These are phyloP conservation scores for Acer negundo DNA, from an alignment of 345 rosid species.

Conservation along the genomic window DNA sequence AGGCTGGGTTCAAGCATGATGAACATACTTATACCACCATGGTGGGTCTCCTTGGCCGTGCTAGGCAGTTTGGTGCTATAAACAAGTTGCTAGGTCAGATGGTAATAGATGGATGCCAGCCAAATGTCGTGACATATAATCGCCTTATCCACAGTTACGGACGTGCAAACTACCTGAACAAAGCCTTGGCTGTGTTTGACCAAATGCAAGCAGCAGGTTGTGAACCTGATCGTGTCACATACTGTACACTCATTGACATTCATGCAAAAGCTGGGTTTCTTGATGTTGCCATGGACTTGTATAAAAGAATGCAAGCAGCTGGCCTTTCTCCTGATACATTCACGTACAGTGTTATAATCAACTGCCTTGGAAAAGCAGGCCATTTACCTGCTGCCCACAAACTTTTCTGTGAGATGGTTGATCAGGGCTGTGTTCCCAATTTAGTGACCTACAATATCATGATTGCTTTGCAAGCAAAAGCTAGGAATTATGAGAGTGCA, in stretches of 20 bases:
- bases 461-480: conserved; percentile 92
- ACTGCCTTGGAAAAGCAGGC: conserved; percentile 97
- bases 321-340: conserved; percentile 94
- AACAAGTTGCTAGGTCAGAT: conserved; percentile 77
- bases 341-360: conserved; percentile 89
- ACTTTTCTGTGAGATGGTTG: conserved; percentile 84
- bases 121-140: conserved; percentile 88
- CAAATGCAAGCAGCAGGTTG: conserved; percentile 78
- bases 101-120: conserved; percentile 78
- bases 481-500: conserved; percentile 79
- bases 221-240: conserved; percentile 90
- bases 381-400: conserved; percentile 74
- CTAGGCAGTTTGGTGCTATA: conserved; percentile 69
- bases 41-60: conserved; percentile 93
- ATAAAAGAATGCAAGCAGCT: conserved; percentile 73
- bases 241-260: conserved; percentile 86
- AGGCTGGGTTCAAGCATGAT: conserved; percentile 79
- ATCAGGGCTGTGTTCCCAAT: conserved; percentile 83
- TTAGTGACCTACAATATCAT: conserved; percentile 83
- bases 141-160: conserved; percentile 94
- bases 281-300: conserved; percentile 86
- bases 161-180: conserved; percentile 80
- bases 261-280: conserved; percentile 97
- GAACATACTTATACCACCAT: conserved; percentile 93
- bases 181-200: conserved; percentile 71